Base-by-base conservation (phyloP, 805 yeast genomes). In the Lachancea fermentati region DNA sequence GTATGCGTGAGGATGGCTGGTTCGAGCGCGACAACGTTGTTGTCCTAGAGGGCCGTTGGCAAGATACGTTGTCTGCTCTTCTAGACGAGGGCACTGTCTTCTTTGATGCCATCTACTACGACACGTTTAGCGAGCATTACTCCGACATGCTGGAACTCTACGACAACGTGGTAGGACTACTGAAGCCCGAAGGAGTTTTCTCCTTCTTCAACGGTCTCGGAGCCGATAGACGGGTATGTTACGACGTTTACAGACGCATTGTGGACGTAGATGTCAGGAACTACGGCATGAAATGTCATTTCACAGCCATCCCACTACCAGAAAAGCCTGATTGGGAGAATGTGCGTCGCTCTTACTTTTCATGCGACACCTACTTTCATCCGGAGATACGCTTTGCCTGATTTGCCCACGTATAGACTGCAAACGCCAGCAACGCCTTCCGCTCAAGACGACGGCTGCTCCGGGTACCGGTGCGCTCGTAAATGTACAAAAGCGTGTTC, bases 191-290 rank as follows among this genome's bases (percentile, higher is more conserved):
- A 25, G 97, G 97, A 6, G 73, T 78, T 1, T 88, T 89, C 48
- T 86, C 96, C 4, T 89, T 88, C 57, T 89, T 89, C 72, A 91
- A 89, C 55, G 97, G 97, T 0, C 69, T 85, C 7, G 93, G 93
- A 17, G 91, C 89, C 12, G 93, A 83, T 48, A 67, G 88, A 50
- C 73, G 78, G 50, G 69, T 82, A 11, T 76, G 82, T 49, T 83
- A 83, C 55, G 89, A 89, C 52, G 96, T 91, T 6, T 89, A 91
- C 68, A 81, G 77, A 59, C 75, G 78, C 51, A 79, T 89, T 42
- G 96, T 85, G 3, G 85, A 80, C 47, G 62, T 85, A 42, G 97
- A 89, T 60, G 68, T 89, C 48, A 67, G 69, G 32, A 85, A 83
- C 50, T 88, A 84, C 55, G 97, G 97, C 2, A 65, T 89, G 56